Evolutionary conservation across 2,329 filamentous ascomycete genomes (phyloP).

Genomic region (Fusarium vanettenii): DNA sequence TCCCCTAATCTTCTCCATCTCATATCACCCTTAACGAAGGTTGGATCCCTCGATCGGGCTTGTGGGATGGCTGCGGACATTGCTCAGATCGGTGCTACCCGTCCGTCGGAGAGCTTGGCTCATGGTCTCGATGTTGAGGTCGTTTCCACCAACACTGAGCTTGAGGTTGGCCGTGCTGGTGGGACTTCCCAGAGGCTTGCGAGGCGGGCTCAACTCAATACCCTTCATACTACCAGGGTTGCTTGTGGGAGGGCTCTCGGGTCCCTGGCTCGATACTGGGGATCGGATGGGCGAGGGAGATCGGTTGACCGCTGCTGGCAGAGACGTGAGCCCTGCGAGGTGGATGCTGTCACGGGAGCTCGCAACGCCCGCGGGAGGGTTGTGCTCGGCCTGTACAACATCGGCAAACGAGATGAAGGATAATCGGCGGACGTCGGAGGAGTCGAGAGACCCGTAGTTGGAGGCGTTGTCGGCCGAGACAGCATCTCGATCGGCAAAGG

Average conservation of each 20-base stretch:
- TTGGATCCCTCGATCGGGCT: conserved; percentile 64
- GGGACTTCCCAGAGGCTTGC: conserved; percentile 73
- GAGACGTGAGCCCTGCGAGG: conserved; percentile 72
- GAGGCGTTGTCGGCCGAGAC: conserved; percentile 71
- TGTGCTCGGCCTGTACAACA: conserved; percentile 88
- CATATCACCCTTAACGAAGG: conserved; percentile 40
- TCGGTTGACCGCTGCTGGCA: conserved; percentile 67
- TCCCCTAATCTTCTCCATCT: not conserved
- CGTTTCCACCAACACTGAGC: conserved; percentile 59
- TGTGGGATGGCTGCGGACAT: conserved; percentile 65
- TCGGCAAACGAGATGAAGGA: conserved; percentile 98
- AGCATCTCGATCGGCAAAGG: conserved; percentile 60
- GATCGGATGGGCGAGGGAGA: conserved; percentile 86
- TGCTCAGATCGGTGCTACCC: conserved; percentile 81
- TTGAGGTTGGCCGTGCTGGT: conserved; percentile 62
- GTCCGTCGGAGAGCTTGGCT: conserved; percentile 87
- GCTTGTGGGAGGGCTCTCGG: conserved; percentile 79
- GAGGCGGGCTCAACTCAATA: conserved; percentile 74
- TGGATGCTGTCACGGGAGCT: conserved; percentile 77
- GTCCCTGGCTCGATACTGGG: conserved; percentile 77
- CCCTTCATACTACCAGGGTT: conserved; percentile 80
- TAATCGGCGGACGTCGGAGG: conserved; percentile 80
- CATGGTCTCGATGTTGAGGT: conserved; percentile 94
- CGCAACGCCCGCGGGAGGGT: conserved; percentile 61
- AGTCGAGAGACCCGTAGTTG: conserved; percentile 82